These are phyloP conservation scores for Hyaloscypha hepaticicola DNA, from an alignment of 495 filamentous ascomycete species.

Conservation along the genomic window DNA sequence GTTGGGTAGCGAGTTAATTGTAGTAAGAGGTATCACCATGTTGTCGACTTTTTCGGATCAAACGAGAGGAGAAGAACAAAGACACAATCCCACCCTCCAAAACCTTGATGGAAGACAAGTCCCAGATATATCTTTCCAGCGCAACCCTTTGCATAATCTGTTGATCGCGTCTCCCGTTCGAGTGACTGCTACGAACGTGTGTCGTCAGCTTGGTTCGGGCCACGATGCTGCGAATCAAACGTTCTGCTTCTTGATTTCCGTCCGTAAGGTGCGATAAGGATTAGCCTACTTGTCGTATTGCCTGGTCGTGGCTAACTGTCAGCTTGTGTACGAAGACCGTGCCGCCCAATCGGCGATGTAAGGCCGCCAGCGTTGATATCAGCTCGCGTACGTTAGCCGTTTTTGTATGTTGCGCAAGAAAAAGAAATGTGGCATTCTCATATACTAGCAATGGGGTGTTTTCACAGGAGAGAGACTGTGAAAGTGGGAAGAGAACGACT, in stretches of 20 bases:
- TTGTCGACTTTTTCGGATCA: conserved; percentile 2
- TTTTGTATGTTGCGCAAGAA: neutral
- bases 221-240: neutral
- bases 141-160: neutral
- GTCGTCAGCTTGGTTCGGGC: neutral
- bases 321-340: neutral
- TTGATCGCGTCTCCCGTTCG: neutral
- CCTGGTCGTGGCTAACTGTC: neutral
- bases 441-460: no score
- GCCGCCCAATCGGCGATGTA: neutral
- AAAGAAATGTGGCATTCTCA: no score
- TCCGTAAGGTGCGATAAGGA: no score
- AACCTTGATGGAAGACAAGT: neutral
- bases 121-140: neutral
- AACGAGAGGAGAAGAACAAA: conserved; percentile 6
- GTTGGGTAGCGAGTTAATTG: conserved; percentile 22
- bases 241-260: neutral
- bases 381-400: neutral
- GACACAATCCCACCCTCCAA: neutral
- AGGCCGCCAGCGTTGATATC: neutral
- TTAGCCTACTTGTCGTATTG: neutral
- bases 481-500: neutral
- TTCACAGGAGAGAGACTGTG: neutral
- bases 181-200: neutral
- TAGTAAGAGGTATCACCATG: conserved; percentile 8